Conservation (phyloP, 1,284 basidiomycete species). For the Wolfiporia cocos region DNA sequence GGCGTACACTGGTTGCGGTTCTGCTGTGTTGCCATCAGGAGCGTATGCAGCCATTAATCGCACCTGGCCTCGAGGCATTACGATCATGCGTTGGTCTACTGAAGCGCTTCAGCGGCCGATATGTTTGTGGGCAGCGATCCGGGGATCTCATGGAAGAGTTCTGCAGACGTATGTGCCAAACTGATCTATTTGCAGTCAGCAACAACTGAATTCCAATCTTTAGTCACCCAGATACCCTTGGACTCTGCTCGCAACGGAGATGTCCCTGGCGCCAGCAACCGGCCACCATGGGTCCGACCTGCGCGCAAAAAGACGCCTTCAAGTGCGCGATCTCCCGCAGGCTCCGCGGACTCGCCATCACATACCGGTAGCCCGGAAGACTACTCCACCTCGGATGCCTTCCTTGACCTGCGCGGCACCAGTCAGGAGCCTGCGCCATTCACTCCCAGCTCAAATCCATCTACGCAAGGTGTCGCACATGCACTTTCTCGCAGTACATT, state of each 20-base stretch:
- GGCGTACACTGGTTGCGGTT: slow-evolving; percentile 80
- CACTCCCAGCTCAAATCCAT: slow-evolving; percentile 11
- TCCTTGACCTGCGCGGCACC: slow-evolving; percentile 32
- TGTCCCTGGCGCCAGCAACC: slow-evolving; percentile 40
- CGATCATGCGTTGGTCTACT: slow-evolving; percentile 81
- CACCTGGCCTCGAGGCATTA: slow-evolving; percentile 76
- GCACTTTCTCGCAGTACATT: slow-evolving; percentile 17
- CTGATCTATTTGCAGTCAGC: background rate
- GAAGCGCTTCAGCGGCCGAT: slow-evolving; percentile 72
- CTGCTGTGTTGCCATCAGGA: slow-evolving; percentile 75
- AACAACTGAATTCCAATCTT: slow-evolving; percentile 1
- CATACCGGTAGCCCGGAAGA: slow-evolving; percentile 60
- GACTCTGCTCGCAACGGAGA: slow-evolving; percentile 50
- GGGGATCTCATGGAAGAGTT: slow-evolving; percentile 92
- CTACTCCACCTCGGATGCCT: slow-evolving; percentile 59
- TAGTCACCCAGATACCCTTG: slow-evolving; percentile 85
- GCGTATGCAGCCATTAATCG: slow-evolving; percentile 63
- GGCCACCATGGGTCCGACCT: slow-evolving; percentile 84
- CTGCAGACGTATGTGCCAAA: slow-evolving; percentile 67
- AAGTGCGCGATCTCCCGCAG: slow-evolving; percentile 31
- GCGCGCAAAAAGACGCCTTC: slow-evolving; percentile 69
- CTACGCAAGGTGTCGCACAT: slow-evolving; percentile 13
- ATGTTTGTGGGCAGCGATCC: slow-evolving; percentile 81
- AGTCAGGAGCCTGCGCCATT: slow-evolving; percentile 18
- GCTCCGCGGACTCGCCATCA: slow-evolving; percentile 41